Conservation (phyloP, 2,329 filamentous ascomycete species). For the Dryadomyces sulphureus region DNA sequence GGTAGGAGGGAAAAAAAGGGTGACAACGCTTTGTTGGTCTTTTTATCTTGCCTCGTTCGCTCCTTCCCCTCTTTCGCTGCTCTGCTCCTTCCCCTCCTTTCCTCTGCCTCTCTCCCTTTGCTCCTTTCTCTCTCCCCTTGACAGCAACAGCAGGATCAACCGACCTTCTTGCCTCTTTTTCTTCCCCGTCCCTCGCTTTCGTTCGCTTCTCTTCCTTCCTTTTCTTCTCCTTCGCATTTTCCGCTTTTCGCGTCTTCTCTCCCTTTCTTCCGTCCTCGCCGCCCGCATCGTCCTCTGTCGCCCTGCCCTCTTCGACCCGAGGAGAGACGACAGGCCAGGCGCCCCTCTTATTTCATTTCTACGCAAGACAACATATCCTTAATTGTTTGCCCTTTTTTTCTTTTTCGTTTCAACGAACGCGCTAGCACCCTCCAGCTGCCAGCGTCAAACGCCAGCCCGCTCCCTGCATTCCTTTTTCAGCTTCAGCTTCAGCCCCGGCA, state of each 20-base stretch:
- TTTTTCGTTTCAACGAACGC: slow-evolving; percentile 1
- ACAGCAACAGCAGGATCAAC: not conserved
- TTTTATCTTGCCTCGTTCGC: not conserved
- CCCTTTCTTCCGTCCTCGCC: not conserved
- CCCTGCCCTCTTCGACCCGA: not conserved
- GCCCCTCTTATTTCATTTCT: not conserved
- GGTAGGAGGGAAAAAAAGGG: not conserved
- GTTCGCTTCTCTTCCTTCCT: not conserved
- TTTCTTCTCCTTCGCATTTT: not conserved
- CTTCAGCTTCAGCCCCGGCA: not conserved
- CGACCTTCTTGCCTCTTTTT: not conserved
- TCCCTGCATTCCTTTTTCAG: slow-evolving; percentile 1
- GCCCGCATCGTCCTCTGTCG: not conserved
- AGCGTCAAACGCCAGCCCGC: not conserved
- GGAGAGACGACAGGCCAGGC: not conserved
- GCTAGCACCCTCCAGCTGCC: not conserved
- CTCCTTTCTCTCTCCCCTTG: not conserved
- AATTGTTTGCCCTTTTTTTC: not conserved
- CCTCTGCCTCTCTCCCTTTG: not conserved
- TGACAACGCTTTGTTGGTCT: not conserved
- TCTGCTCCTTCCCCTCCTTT: not conserved
- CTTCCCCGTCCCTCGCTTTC: not conserved
- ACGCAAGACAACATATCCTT: not conserved
- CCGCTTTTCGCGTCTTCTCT: not conserved
- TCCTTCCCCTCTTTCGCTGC: not conserved